Conservation (phyloP, 306 rosid species). For the Argentina anserina region DNA sequence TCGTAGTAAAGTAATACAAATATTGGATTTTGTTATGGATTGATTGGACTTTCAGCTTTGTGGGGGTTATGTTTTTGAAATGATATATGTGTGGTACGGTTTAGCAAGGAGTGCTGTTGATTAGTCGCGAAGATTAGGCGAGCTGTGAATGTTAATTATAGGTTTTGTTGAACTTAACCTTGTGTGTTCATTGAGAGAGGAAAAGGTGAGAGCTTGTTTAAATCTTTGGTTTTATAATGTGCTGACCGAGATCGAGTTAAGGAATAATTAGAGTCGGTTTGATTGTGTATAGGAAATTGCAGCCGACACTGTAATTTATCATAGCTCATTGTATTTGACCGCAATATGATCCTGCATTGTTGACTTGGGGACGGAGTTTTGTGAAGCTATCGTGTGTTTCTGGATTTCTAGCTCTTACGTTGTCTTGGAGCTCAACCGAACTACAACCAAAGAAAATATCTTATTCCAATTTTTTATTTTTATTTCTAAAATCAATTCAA, state of each 20-base stretch:
- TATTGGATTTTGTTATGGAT: neutral
- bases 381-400: neutral
- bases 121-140: neutral
- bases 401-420: neutral
- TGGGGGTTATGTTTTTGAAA: neutral
- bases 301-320: neutral
- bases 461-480: neutral
- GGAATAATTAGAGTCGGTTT: neutral
- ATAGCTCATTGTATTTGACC: neutral
- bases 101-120: neutral
- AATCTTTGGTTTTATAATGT: neutral
- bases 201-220: neutral
- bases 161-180: neutral
- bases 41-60: neutral
- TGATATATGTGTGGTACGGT: neutral
- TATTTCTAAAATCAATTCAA: neutral
- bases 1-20: neutral
- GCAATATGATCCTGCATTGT: neutral
- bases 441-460: neutral
- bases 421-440: neutral
- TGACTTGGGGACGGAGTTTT: neutral
- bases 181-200: neutral
- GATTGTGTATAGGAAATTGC: slow-evolving; percentile 1
- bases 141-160: neutral
- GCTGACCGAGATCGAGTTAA: neutral